These are phyloP conservation scores for Phytophthora tentaculata DNA, from an alignment of 352 stramenopile species.

Conservation along the genomic window DNA sequence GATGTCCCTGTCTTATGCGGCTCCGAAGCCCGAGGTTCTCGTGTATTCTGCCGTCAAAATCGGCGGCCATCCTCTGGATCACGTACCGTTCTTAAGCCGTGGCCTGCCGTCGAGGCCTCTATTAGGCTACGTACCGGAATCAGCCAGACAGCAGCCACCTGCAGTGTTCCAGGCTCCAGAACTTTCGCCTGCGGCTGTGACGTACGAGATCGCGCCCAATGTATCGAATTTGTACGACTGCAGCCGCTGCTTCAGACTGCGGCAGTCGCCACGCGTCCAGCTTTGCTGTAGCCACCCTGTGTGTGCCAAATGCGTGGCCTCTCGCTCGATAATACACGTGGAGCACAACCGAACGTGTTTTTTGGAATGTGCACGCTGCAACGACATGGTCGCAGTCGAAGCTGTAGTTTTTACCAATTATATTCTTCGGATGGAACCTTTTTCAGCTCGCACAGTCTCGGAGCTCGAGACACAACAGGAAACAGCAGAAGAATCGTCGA, in stretches of 20 bases:
- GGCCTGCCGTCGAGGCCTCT: conserved; percentile 67
- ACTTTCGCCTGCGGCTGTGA: conserved; percentile 24
- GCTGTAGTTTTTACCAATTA: conserved; percentile 68
- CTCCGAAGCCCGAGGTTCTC: conserved; percentile 45
- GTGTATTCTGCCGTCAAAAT: conserved; percentile 78
- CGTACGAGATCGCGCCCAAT: conserved; percentile 40
- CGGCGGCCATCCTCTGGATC: conserved; percentile 76
- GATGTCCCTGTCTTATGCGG: conserved; percentile 48
- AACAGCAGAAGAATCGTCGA: conserved; percentile 1
- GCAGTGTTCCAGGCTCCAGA: conserved; percentile 19
- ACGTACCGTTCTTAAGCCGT: conserved; percentile 72
- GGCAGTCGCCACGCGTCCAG: conserved; percentile 63
- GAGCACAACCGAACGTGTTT: conserved; percentile 53
- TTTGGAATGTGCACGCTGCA: conserved; percentile 59
- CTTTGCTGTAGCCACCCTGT: conserved; percentile 71
- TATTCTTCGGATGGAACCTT: conserved; percentile 51
- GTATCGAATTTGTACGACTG: conserved; percentile 66
- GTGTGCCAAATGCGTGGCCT: conserved; percentile 64
- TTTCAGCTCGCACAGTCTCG: conserved; percentile 38
- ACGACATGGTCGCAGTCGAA: conserved; percentile 58
- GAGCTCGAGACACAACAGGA: conserved; percentile 31
- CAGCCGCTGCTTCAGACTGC: conserved; percentile 58
- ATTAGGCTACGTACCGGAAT: conserved; percentile 44
- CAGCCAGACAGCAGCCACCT: conserved; percentile 1
- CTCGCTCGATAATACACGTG: conserved; percentile 47